A percentile compares a stretch with the other conserved stretches of the same genome.
phyloP scores from a whole-genome alignment of 108 stramenopile genomes.

The Bacterosira constricta region DNA sequence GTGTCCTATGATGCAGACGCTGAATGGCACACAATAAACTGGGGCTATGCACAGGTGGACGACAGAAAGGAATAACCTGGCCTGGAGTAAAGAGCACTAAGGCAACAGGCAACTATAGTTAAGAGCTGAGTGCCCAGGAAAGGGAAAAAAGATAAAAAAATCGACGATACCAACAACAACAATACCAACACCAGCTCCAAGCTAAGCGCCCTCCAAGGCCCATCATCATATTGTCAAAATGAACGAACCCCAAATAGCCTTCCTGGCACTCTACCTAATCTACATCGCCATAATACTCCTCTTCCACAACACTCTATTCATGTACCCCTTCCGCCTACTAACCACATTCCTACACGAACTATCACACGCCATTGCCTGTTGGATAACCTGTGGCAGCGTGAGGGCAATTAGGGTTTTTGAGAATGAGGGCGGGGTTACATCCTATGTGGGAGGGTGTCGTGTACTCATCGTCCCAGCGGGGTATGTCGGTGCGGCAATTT shows the following conservation, averaged over 20 bases:
- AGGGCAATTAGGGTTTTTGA: slow-evolving; percentile 42
- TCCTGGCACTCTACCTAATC: slow-evolving; percentile 29
- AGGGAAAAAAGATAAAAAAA: no score
- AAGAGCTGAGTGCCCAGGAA: no score
- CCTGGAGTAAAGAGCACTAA: no score
- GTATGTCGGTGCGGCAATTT: slow-evolving; percentile 48
- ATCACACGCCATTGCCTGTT: slow-evolving; percentile 45
- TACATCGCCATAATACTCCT: slow-evolving; percentile 44
- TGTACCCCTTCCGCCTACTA: slow-evolving; percentile 48
- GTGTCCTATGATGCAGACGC: no score
- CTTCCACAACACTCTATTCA: slow-evolving; percentile 35
- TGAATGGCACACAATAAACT: no score
- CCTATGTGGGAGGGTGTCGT: slow-evolving; percentile 47
- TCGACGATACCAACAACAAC: no score
- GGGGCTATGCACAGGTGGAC: no score
- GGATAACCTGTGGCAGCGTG: slow-evolving; percentile 50
- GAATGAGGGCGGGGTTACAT: slow-evolving; percentile 53
- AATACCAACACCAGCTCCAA: no score
- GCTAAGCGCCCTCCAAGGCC: no score
- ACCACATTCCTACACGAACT: slow-evolving; percentile 56
- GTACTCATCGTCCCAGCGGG: slow-evolving; percentile 49
- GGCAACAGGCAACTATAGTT: no score
- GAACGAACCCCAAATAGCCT: slow-evolving; percentile 51
- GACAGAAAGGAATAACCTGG: no score
- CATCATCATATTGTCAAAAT: no score